These are phyloP conservation scores for Nigrospora oryzae DNA, from an alignment of 2,329 filamentous ascomycete genomes.

Conservation along the genomic window DNA sequence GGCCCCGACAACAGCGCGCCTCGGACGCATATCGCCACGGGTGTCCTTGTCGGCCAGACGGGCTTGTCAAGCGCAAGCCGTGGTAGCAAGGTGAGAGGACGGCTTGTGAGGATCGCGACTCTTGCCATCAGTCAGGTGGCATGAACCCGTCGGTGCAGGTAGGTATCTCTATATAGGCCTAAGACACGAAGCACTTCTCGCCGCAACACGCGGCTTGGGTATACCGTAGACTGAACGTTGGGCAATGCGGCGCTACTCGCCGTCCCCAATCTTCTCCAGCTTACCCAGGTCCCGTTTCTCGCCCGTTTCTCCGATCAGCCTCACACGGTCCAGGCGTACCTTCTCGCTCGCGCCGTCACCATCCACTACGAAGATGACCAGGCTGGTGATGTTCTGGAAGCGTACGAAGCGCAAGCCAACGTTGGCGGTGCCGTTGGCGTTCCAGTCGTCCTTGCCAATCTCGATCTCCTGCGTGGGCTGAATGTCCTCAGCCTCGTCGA, in stretches of 20 bases:
- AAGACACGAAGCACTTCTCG: no score
- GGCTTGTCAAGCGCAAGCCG: no score
- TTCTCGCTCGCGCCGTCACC: conserved; percentile 78
- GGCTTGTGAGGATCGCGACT: no score
- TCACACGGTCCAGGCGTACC: conserved; percentile 71
- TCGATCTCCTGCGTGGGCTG: conserved; percentile 72
- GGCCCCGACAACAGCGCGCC: no score
- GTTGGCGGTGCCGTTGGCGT: conserved; percentile 64
- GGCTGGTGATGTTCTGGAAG: conserved; percentile 85
- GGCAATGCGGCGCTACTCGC: not conserved
- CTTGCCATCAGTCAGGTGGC: no score
- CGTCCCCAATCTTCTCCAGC: conserved; percentile 87
- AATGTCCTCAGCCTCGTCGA: conserved; percentile 87
- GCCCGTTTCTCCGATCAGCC: conserved; percentile 79
- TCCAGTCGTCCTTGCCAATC: conserved; percentile 72
- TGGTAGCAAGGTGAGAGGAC: no score
- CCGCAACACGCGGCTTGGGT: not conserved
- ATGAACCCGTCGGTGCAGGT: no score
- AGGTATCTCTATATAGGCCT: no score
- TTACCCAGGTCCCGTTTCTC: conserved; percentile 92
- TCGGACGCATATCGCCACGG: no score
- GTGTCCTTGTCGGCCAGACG: no score
- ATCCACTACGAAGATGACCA: conserved; percentile 84
- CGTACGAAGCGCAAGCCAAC: conserved; percentile 83
- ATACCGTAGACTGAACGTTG: not conserved